A percentile compares a stretch with the other conserved stretches of the same genome.
Conservation (phyloP, 2,329 filamentous ascomycete species). For the Bretziella fagacearum region DNA sequence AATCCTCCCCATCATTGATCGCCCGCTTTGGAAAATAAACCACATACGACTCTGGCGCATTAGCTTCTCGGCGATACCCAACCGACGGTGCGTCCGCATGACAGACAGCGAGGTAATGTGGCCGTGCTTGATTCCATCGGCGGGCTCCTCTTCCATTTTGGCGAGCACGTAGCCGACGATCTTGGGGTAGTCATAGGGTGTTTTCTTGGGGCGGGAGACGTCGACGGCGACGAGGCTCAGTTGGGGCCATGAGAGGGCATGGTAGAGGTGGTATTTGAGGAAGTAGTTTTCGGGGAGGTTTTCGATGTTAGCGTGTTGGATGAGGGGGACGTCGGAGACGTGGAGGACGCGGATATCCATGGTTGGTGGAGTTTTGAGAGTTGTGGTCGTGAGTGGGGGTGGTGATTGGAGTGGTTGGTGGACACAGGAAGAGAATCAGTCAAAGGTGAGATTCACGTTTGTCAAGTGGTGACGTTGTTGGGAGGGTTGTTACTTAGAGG, state of each 20-base stretch:
- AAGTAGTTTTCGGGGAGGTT: conserved; percentile 99
- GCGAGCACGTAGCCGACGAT: conserved; percentile 98
- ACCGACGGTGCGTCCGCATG: conserved; percentile 81
- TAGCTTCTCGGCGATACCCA: conserved; percentile 90
- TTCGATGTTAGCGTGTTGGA: conserved; percentile 96
- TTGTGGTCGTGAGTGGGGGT: too few relatives aligned
- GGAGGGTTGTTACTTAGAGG: not conserved
- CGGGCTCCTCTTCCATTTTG: conserved; percentile 97
- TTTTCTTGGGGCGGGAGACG: conserved; percentile 59
- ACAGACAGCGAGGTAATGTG: conserved; percentile 93
- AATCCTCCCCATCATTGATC: too few relatives aligned
- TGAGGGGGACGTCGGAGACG: conserved; percentile 69
- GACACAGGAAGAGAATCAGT: too few relatives aligned
- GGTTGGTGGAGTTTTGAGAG: conserved; percentile 3
- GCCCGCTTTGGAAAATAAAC: not conserved
- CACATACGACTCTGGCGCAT: conserved; percentile 87
- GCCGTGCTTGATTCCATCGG: conserved; percentile 79
- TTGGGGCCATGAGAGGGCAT: conserved; percentile 94
- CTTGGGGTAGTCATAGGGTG: conserved; percentile 79
- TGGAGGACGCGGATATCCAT: conserved; percentile 81
- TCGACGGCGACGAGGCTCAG: conserved; percentile 94
- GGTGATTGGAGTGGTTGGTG: not conserved
- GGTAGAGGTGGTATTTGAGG: conserved; percentile 99
- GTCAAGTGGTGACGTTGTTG: conserved; percentile 9
- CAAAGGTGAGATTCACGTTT: not conserved